phyloP scores from a whole-genome alignment of 768 basidiomycete species.

The Tulasnella sp. region DNA sequence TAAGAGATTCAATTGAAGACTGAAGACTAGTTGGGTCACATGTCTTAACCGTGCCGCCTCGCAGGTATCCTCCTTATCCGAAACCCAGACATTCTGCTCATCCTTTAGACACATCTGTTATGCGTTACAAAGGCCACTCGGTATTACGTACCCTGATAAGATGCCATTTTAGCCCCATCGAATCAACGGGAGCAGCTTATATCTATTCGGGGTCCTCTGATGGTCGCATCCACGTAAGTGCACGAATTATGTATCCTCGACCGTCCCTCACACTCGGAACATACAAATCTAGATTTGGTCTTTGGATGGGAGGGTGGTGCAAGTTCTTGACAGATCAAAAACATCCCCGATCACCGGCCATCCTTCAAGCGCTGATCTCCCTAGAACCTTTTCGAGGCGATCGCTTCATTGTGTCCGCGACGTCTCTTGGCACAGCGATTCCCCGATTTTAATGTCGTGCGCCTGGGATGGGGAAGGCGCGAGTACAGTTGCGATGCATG shows the following conservation, averaged over 20 bases:
- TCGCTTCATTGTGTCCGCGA: constrained; percentile 63
- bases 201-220: constrained; percentile 92
- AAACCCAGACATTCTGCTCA: constrained; percentile 61
- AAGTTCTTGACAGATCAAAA: constrained; percentile 75
- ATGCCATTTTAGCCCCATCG: constrained; percentile 91
- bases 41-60: not conserved
- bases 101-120: constrained; percentile 87
- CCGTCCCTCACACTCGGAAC: not conserved
- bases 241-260: constrained; percentile 3
- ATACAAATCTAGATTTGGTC: constrained; percentile 73
- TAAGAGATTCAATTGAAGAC: constrained; percentile 38
- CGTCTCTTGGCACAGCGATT: constrained; percentile 91
- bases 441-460: constrained; percentile 88
- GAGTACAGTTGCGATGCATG: constrained; percentile 77
- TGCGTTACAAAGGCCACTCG: constrained; percentile 90
- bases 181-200: constrained; percentile 89
- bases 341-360: constrained; percentile 67
- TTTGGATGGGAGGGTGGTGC: constrained; percentile 80
- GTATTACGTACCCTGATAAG: constrained; percentile 90
- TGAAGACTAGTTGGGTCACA: not conserved
- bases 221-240: constrained; percentile 72
- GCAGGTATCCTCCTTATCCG: constrained; percentile 63
- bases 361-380: constrained; percentile 61
- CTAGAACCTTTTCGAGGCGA: constrained; percentile 30
- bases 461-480: constrained; percentile 68